A percentile compares a stretch with the other conserved stretches of the same genome.
phyloP scores from a whole-genome alignment of 352 stramenopile species.

The Pythium chondricola region DNA sequence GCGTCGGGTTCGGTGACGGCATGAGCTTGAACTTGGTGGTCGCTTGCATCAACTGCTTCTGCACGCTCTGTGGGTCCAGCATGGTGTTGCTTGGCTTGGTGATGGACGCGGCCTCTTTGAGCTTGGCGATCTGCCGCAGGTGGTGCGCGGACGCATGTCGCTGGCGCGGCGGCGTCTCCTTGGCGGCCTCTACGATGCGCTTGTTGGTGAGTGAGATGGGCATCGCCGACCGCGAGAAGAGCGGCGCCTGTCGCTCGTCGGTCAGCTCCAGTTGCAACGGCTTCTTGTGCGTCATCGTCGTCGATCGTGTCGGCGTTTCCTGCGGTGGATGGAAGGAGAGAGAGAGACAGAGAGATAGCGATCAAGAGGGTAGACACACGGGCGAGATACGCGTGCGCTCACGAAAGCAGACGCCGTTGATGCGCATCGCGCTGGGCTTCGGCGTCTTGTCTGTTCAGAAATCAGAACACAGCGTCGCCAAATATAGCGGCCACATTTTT shows the following conservation, averaged over 20 bases:
- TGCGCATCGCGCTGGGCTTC: too few species aligned
- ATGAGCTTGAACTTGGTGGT: conserved; percentile 5
- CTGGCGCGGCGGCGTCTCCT: conserved; percentile 18
- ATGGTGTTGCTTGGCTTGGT: conserved; percentile 20
- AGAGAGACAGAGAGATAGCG: not conserved
- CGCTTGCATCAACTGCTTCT: conserved; percentile 23
- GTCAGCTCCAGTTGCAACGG: conserved; percentile 16
- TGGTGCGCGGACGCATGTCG: conserved; percentile 34
- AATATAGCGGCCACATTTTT: too few species aligned
- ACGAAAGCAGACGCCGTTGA: not conserved
- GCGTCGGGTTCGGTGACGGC: not conserved
- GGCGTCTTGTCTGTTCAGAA: too few species aligned
- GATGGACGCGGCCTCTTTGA: conserved; percentile 24
- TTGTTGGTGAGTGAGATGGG: conserved; percentile 29
- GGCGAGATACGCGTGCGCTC: too few species aligned
- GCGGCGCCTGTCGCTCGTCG: conserved; percentile 12
- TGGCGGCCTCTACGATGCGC: conserved; percentile 28
- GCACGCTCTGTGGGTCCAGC: conserved; percentile 20
- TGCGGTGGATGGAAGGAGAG: not conserved
- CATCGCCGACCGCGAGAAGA: conserved; percentile 18
- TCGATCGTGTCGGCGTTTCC: too few species aligned
- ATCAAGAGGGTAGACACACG: too few species aligned
- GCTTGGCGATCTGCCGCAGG: conserved; percentile 43
- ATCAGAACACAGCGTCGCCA: too few species aligned
- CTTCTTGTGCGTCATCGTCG: conserved; percentile 16